These are phyloP conservation scores for Pelargonium australe DNA, from an alignment of 441 rosid species.

Conservation along the genomic window DNA sequence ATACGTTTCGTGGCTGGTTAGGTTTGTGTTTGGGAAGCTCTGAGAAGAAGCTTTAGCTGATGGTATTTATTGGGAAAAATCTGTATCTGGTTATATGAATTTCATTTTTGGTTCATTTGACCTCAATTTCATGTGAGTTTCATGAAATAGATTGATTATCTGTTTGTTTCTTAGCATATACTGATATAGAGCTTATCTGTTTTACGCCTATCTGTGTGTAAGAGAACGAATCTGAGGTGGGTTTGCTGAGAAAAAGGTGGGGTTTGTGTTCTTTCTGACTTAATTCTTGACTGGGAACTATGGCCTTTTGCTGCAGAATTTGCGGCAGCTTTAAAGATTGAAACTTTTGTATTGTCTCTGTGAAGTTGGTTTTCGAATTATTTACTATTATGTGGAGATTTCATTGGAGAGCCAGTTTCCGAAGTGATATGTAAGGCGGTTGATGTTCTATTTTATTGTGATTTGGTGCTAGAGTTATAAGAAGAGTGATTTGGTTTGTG, in stretches of 20 bases:
- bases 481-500: constrained; percentile 12
- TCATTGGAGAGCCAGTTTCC: background rate
- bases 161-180: background rate
- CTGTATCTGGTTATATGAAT: background rate
- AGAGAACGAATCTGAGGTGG: constrained; percentile 31
- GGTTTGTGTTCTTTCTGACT: background rate
- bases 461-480: background rate
- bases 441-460: constrained; percentile 12
- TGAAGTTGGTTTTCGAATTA: background rate
- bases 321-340: constrained; percentile 29
- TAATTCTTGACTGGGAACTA: constrained; percentile 25
- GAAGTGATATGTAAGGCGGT: constrained; percentile 11
- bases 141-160: background rate
- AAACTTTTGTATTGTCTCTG: background rate
- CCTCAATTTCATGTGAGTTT: constrained; percentile 19
- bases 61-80: constrained; percentile 5
- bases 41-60: constrained; percentile 2
- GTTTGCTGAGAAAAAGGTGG: constrained; percentile 15
- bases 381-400: background rate
- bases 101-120: constrained; percentile 12
- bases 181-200: background rate
- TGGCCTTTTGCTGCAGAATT: constrained; percentile 35
- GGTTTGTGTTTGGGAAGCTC: constrained; percentile 5
- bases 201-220: background rate
- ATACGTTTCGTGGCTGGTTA: background rate